Evolutionary conservation across 345 rosid species (phyloP).

Genomic region (Eucalyptus curtisii): DNA sequence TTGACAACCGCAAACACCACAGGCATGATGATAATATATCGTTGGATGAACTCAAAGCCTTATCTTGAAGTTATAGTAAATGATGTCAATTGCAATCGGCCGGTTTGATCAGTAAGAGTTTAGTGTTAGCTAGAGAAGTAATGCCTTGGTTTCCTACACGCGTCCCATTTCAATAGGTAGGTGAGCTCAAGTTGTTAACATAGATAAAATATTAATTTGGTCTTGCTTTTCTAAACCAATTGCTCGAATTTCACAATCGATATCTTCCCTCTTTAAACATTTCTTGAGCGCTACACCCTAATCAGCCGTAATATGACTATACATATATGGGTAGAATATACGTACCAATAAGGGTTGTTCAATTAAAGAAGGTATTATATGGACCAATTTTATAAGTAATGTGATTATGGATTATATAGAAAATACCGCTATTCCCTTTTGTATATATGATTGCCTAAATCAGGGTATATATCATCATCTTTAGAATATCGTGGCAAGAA

Average conservation of each 20-base stretch:
- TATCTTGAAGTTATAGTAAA: background rate
- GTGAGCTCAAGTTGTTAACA: background rate
- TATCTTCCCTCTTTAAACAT: background rate
- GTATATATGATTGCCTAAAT: background rate
- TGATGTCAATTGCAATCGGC: background rate
- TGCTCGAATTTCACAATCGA: background rate
- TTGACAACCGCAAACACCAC: background rate
- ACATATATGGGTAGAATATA: background rate
- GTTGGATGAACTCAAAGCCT: background rate
- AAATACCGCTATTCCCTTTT: background rate
- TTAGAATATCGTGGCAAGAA: background rate
- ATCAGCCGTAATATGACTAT: background rate
- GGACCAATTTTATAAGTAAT: background rate
- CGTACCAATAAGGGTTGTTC: background rate
- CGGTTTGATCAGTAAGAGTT: background rate
- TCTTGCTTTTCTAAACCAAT: background rate
- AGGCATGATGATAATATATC: background rate
- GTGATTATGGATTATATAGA: background rate
- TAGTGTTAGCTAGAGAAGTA: background rate
- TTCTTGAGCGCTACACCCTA: background rate
- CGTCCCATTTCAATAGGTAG: background rate
- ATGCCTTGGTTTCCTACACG: background rate
- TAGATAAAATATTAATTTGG: background rate
- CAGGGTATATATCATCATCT: background rate
- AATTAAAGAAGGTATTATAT: background rate